Percentiles rank a stretch among this genome's conserved stretches.
Conservation (phyloP, 257 asterid genomes). For the Dorcoceras hygrometricum region DNA sequence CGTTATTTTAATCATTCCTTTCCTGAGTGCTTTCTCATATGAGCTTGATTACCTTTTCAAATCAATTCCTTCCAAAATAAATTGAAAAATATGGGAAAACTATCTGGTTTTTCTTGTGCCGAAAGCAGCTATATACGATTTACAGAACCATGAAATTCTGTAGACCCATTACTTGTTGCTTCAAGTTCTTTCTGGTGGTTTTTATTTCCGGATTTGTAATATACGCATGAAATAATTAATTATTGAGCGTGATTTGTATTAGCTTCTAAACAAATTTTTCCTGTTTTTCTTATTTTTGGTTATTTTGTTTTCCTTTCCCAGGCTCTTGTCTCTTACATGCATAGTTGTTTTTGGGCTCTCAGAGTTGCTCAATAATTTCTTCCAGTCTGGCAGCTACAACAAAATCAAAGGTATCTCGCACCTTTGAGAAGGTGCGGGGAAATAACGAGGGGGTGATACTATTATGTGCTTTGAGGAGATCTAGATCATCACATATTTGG, state of each 20-base stretch:
- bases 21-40: neutral
- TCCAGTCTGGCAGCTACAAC: slow-evolving; percentile 97
- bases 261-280: slow-evolving; percentile 6
- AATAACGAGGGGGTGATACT: slow-evolving; percentile 49
- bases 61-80: neutral
- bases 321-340: slow-evolving; percentile 64
- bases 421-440: slow-evolving; percentile 97
- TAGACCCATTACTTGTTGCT: neutral
- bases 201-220: too few species aligned
- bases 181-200: neutral
- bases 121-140: neutral
- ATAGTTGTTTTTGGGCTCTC: slow-evolving; percentile 32
- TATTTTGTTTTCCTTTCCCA: slow-evolving; percentile 29
- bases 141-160: neutral
- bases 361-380: slow-evolving; percentile 41
- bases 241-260: neutral
- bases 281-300: slow-evolving; percentile 23
- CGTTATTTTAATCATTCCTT: neutral
- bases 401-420: slow-evolving; percentile 66
- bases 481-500: slow-evolving; percentile 90
- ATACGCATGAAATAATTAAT: neutral
- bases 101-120: neutral
- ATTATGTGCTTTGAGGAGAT: slow-evolving; percentile 62
- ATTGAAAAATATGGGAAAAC: neutral
- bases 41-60: slow-evolving; percentile 15